Evolutionary conservation across 1,284 basidiomycete genomes (phyloP).

Genomic region (Grifola frondosa): DNA sequence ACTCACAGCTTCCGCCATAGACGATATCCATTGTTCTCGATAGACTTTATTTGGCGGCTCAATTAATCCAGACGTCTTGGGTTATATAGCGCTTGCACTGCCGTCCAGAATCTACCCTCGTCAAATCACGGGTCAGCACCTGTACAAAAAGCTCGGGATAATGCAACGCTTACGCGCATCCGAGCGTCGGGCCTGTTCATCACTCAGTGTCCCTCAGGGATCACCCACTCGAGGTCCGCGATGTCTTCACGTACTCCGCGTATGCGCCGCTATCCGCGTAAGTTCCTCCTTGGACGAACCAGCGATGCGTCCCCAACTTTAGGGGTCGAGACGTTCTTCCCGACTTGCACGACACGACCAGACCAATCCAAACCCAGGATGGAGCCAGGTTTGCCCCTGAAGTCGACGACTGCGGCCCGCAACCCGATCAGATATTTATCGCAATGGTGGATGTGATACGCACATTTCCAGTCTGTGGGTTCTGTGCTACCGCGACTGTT

Average conservation of each 20-base stretch:
- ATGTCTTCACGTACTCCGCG: constrained; percentile 40
- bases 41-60: constrained; percentile 23
- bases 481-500: constrained; percentile 23
- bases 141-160: no score
- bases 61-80: constrained; percentile 23
- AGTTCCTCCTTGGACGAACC: constrained; percentile 25
- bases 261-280: constrained; percentile 33
- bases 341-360: constrained; percentile 23
- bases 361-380: constrained; percentile 28
- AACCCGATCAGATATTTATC: no score
- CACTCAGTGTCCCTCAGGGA: constrained; percentile 29
- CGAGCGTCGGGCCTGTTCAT: constrained; percentile 40
- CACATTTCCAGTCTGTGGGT: constrained; percentile 32
- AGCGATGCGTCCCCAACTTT: constrained; percentile 26
- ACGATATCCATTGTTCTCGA: constrained; percentile 28
- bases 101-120: constrained; percentile 34
- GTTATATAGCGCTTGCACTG: constrained; percentile 35
- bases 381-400: constrained; percentile 15
- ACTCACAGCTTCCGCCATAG: constrained; percentile 33
- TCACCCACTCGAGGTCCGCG: constrained; percentile 32
- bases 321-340: constrained; percentile 21
- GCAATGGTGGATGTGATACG: no score
- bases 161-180: constrained; percentile 31
- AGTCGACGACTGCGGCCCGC: constrained; percentile 18
- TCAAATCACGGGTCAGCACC: constrained; percentile 44